Base-by-base conservation (phyloP, 345 rosid species). In the Aethionema arabicum region DNA sequence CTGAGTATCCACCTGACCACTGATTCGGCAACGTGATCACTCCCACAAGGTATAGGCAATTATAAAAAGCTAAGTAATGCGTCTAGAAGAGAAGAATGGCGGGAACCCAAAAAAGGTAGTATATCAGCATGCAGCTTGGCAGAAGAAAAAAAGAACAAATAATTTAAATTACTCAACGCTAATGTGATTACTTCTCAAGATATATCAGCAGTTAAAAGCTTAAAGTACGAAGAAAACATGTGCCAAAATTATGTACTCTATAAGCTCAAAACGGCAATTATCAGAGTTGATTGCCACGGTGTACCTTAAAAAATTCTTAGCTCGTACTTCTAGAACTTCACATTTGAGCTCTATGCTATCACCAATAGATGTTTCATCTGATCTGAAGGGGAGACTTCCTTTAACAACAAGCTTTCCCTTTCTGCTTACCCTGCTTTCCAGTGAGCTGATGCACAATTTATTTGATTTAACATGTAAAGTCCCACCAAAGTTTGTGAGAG, bases 1-100 rank as follows among this genome's bases (percentile, higher is more conserved):
- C 67, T 89, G 99, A 5, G 88, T 80, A 76, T 87, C 95, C 70
- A 92, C 97, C 95, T 89, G 99, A 52, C 99, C 96, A 81, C 99
- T 92, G 93, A 75, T 36, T 68, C 33, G 66, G 51, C 27, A 54
- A 68, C 62, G 66, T 2, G 16, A 54, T 35, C 61, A 36, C 62
- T 45, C 53, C 41, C 49, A 40, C 46, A 10, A 37, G 54, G 13
- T 51, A 36, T 60, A 5, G 12, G 32, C 8, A 54, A 53, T 45
- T n/a, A 15, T n/a, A 38, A 60, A 36, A 53, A 61, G 62, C 42
- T 30, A 38, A 59, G 14, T 43, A 45, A 46, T 4, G 54, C 52
- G 27, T 37, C 44, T 51, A 33, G 6, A 60, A 36, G 31, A 40
- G 45, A 40, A 51, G 3, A 50, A 49, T 57, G 36, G 53, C 49